phyloP scores from a whole-genome alignment of 257 asterid species.

The Fraxinus excelsior region DNA sequence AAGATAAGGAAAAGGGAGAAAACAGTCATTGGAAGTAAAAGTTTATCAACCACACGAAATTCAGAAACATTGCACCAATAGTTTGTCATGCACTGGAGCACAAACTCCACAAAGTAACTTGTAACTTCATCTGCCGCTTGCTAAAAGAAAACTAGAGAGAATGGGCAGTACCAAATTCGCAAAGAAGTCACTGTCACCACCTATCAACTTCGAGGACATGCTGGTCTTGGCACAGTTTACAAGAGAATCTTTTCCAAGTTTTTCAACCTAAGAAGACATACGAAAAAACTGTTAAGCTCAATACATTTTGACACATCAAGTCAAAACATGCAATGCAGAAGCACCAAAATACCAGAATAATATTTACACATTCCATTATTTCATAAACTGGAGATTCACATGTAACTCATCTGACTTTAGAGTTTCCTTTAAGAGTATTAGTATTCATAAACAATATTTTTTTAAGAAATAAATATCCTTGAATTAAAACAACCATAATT shows the following conservation, averaged over 20 bases:
- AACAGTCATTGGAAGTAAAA: background rate
- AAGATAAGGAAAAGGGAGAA: background rate
- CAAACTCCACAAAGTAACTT: background rate
- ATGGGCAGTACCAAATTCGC: constrained; percentile 69
- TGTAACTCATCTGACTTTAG: background rate
- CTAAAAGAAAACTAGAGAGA: constrained; percentile 3
- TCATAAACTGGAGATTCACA: constrained; percentile 1
- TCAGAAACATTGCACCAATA: background rate
- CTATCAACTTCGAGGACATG: constrained; percentile 95
- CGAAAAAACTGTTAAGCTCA: constrained; percentile 21
- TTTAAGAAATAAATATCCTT: background rate
- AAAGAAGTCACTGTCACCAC: constrained; percentile 81
- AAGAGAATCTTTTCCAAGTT: constrained; percentile 89
- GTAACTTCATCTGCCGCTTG: background rate
- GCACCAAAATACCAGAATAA: constrained; percentile 11
- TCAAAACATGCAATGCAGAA: background rate
- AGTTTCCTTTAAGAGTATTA: background rate
- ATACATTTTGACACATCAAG: background rate
- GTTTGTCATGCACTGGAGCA: background rate
- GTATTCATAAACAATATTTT: background rate
- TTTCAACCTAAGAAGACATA: constrained; percentile 68
- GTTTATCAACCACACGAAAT: background rate
- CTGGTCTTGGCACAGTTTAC: constrained; percentile 95
- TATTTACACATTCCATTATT: background rate
- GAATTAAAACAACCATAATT: background rate